These are phyloP conservation scores for Colletotrichum destructivum DNA, from an alignment of 2,329 filamentous ascomycete genomes.

Conservation along the genomic window DNA sequence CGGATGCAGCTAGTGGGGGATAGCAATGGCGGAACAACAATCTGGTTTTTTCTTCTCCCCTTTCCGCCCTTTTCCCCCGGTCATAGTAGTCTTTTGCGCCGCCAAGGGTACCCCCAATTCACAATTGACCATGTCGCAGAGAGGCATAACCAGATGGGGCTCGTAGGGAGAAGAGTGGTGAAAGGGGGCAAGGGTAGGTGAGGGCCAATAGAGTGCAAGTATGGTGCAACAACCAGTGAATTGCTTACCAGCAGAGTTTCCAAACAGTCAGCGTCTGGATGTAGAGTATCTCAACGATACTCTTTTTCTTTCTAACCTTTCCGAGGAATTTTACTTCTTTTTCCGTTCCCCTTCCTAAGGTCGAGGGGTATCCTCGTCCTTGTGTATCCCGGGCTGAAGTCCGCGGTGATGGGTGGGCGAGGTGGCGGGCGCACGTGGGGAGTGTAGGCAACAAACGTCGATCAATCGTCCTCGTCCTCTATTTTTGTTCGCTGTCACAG, in stretches of 20 bases:
- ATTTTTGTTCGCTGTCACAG: slow-evolving; percentile 18
- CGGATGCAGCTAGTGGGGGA: slow-evolving; percentile 11
- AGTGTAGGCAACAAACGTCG: slow-evolving; percentile 32
- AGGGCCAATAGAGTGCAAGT: slow-evolving; percentile 6
- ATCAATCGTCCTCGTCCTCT: slow-evolving; percentile 32
- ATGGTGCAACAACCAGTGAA: neutral
- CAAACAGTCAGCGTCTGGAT: neutral
- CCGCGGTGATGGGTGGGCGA: slow-evolving; percentile 8
- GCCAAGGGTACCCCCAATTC: slow-evolving; percentile 24
- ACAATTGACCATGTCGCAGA: slow-evolving; percentile 20
- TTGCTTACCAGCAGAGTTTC: slow-evolving; percentile 29
- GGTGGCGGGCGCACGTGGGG: slow-evolving; percentile 36
- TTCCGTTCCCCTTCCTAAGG: neutral
- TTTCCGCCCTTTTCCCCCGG: slow-evolving; percentile 1
- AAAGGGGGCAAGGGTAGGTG: neutral
- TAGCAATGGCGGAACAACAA: slow-evolving; percentile 7
- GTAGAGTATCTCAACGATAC: slow-evolving; percentile 3
- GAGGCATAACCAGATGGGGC: slow-evolving; percentile 20
- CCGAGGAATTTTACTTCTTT: neutral
- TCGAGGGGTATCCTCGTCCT: neutral
- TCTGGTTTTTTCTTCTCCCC: slow-evolving; percentile 1
- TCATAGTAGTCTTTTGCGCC: neutral
- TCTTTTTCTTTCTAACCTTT: slow-evolving; percentile 1
- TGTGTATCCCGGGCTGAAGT: slow-evolving; percentile 22
- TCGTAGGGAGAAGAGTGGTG: slow-evolving; percentile 19